Evolutionary conservation across 73 alveolate genomes (phyloP), one percentile per base, ranked within the genome.

Genomic region (Paraurostyla sp.): DNA sequence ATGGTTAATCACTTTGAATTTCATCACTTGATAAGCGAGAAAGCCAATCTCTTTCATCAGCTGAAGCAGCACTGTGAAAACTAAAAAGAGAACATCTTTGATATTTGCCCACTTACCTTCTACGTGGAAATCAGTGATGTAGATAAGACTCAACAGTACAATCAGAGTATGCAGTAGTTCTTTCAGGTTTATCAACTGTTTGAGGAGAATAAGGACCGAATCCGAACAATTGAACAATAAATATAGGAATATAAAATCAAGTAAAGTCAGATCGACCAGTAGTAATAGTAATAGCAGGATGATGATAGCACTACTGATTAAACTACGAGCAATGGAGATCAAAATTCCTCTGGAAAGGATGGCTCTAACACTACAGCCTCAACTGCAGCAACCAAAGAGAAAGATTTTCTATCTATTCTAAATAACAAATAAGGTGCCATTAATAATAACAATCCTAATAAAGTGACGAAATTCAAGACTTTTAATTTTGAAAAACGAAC

Each of bases 1-100:
- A 16, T 87, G 43, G 90, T 87, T 18, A 87, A 87, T 65, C 93
- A 87, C 49, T 75, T 75, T 75, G 85, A 87, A 45, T 33, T 27
- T 18, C 93, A 87, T 56, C 52, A 54, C 9, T 45, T 48, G 16
- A 22, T 87, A 6, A 32, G 83, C n/a, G 87, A 87, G 35, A 87
- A 87, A 54, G 89, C 71, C 36, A 40, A 71, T 32, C 54, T 87
- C 50, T 75, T 87, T 38, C 59, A 76, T n/a, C 42, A 75, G 4
- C 29, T 87, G 33, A 46, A 20, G 11, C 13, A 32, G 27, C 46
- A 49, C 41, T 87, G 78, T 59, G 85, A 87, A 32, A 16, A 9
- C 11, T 49, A 41, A 1, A 87, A 75, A 35, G 87, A 87, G 49
- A 87, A 87, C 45, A 83, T 87, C 0, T 87, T 87, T 52, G 86